Percentiles rank a stretch among this genome's conserved stretches.
These are phyloP conservation scores for Alnus rubra DNA, from an alignment of 306 rosid genomes.

Conservation along the genomic window DNA sequence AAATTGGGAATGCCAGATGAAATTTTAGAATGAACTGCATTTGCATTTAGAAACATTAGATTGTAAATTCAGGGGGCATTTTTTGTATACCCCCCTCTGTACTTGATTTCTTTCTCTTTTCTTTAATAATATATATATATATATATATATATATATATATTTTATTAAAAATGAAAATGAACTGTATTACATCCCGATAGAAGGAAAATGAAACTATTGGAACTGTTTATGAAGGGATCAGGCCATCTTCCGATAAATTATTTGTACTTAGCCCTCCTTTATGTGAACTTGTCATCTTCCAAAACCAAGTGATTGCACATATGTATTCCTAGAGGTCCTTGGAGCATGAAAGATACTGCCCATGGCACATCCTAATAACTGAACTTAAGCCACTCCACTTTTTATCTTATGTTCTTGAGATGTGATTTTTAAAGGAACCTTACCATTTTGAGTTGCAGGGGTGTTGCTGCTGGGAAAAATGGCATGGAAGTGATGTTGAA, in stretches of 20 bases:
- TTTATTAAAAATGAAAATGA: neutral
- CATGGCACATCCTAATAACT: conserved; percentile 2
- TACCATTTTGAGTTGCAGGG: conserved; percentile 47
- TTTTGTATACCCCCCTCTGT: neutral
- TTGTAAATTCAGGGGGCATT: neutral
- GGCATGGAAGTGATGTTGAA: conserved; percentile 78
- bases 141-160: neutral
- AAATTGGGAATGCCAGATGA: neutral
- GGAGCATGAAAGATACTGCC: conserved; percentile 10
- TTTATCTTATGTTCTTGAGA: conserved; percentile 15
- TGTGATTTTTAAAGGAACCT: conserved; percentile 17
- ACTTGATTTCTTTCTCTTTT: neutral
- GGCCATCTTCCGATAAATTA: neutral
- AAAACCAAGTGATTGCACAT: neutral
- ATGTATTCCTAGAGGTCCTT: neutral
- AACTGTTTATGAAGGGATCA: neutral
- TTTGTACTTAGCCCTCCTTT: neutral
- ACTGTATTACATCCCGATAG: neutral
- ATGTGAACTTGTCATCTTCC: neutral
- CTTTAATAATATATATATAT: neutral
- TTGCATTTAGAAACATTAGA: neutral
- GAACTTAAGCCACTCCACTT: conserved; percentile 18
- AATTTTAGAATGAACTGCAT: neutral
- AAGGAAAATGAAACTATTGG: neutral
- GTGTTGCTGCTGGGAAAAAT: conserved; percentile 51